A percentile compares a stretch with the other conserved stretches of the same genome.
phyloP scores from a whole-genome alignment of 257 asterid species.

The Solanum pimpinellifolium region DNA sequence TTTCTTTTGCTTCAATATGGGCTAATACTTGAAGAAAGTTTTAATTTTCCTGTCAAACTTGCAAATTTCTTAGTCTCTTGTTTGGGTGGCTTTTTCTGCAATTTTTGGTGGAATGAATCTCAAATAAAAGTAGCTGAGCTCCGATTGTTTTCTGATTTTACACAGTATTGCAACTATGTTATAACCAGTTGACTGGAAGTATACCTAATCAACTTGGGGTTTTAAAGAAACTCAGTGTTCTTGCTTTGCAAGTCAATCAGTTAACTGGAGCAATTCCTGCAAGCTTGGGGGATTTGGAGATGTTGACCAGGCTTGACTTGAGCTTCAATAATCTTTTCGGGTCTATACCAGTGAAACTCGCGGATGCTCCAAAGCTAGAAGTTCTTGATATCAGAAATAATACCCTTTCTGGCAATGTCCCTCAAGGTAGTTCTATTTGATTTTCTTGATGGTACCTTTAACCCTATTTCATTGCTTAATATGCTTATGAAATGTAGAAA shows the following conservation, averaged over 20 bases:
- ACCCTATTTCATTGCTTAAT: background rate
- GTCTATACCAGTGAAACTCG: conserved; percentile 57
- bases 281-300: conserved; percentile 46
- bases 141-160: background rate
- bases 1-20: background rate
- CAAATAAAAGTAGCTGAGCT: background rate
- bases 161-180: conserved; percentile 86
- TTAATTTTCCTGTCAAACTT: background rate
- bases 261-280: conserved; percentile 92
- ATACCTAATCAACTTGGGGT: conserved; percentile 70
- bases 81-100: background rate
- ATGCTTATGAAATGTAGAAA: background rate
- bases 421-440: conserved; percentile 41
- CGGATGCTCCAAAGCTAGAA: conserved; percentile 42
- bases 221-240: conserved; percentile 60
- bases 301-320: conserved; percentile 74
- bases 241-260: conserved; percentile 78
- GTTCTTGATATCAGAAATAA: conserved; percentile 78
- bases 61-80: background rate
- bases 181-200: conserved; percentile 65
- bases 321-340: conserved; percentile 75
- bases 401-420: conserved; percentile 83
- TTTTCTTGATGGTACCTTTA: background rate
- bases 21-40: background rate
- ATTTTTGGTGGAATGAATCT: background rate